Evolutionary conservation across 306 rosid species (phyloP).

Genomic region (Phaseolus lunatus): DNA sequence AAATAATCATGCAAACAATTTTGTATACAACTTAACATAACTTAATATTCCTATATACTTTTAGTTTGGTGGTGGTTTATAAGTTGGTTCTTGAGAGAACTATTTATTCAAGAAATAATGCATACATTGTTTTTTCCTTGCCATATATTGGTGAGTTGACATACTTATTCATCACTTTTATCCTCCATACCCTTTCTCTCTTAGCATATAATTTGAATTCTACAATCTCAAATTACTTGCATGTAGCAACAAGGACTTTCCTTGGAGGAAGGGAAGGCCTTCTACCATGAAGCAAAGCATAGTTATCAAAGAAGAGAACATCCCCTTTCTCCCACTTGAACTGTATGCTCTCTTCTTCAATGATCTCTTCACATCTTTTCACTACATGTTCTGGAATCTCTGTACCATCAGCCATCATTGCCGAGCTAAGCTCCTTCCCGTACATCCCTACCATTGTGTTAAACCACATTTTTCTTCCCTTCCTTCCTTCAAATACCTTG

Average conservation of each 20-base stretch:
- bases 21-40: neutral
- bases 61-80: neutral
- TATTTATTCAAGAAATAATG: slow-evolving; percentile 7
- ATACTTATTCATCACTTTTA: slow-evolving; percentile 32
- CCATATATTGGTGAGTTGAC: slow-evolving; percentile 10
- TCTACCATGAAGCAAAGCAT: slow-evolving; percentile 88
- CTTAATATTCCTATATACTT: neutral
- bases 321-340: slow-evolving; percentile 91
- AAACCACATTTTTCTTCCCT: slow-evolving; percentile 86
- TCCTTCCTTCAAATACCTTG: slow-evolving; percentile 80
- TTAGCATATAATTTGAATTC: slow-evolving; percentile 4
- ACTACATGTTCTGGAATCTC: slow-evolving; percentile 67
- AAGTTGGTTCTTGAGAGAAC: slow-evolving; percentile 20
- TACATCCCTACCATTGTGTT: slow-evolving; percentile 86
- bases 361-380: slow-evolving; percentile 78
- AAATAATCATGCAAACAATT: neutral
- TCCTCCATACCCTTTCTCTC: neutral
- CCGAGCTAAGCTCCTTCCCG: slow-evolving; percentile 80
- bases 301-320: slow-evolving; percentile 81
- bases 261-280: slow-evolving; percentile 94
- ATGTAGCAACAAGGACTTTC: slow-evolving; percentile 71
- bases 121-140: neutral
- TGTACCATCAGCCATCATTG: slow-evolving; percentile 77
- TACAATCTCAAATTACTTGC: slow-evolving; percentile 57
- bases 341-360: slow-evolving; percentile 94